Percentiles rank a stretch among this genome's conserved stretches.
Conservation (phyloP, 371 early-diverging fungal genomes). For the Syncephalis fuscata region DNA sequence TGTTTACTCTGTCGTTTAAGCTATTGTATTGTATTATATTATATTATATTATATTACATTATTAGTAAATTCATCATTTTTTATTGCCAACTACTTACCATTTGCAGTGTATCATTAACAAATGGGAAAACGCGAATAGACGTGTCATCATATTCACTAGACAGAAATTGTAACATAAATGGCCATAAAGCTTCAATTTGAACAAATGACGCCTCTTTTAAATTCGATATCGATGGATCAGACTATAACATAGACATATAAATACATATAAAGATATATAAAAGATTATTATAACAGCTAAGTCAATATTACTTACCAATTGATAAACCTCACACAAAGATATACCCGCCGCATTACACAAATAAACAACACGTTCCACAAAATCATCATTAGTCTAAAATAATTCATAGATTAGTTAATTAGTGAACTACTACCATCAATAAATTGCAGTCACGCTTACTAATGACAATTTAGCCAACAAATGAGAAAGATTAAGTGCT, state of each 20-base stretch:
- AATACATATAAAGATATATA: background rate
- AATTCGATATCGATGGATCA: background rate
- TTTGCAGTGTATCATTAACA: conserved; percentile 42
- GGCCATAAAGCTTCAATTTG: conserved; percentile 47
- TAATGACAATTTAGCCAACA: conserved; percentile 32
- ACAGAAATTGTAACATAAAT: conserved; percentile 46
- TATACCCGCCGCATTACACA: conserved; percentile 64
- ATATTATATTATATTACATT: no score
- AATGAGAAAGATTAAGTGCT: conserved; percentile 48
- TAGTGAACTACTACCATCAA: background rate
- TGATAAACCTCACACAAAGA: conserved; percentile 44
- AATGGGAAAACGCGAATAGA: conserved; percentile 55
- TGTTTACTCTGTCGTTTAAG: conserved; percentile 44
- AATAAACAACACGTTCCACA: conserved; percentile 62
- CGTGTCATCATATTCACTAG: conserved; percentile 70
- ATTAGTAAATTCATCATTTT: background rate
- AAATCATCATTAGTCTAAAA: conserved; percentile 28
- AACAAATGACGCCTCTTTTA: conserved; percentile 11
- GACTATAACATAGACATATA: background rate
- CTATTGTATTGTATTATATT: no score
- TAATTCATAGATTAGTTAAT: background rate
- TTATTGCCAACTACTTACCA: conserved; percentile 19
- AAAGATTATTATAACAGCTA: background rate
- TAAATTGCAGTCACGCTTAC: conserved; percentile 10
- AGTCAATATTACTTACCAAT: conserved; percentile 37